Evolutionary conservation across 23 red algal genomes (phyloP), one percentile per base, ranked within the genome.

Genomic region (Chondrus crispus): DNA sequence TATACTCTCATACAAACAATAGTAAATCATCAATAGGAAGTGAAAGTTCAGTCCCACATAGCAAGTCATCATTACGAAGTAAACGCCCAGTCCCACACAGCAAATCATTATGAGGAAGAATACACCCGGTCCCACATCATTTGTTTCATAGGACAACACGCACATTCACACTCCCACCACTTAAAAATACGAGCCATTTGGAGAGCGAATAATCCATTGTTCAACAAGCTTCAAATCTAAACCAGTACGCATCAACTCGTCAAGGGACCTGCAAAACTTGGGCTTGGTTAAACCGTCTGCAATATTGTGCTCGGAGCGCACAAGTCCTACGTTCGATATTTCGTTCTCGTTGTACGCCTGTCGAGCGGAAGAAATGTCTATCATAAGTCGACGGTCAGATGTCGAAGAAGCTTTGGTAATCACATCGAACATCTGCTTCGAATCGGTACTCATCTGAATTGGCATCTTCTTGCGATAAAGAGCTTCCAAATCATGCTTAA

Each of bases 401-500:
- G 82, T 87, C 28, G 30, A 2, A n/a, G 60, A 26, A 47, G 45
- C 46, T 14, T 62, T 53, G 40, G 63, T 71, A 18, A 88, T 47
- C 10, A 0, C 13, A 37, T 74, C 32, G 1, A 74, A 88, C 6
- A 74, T 13, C 38, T 47, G 68, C 39, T 74, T 74, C 19, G 22
- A 40, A 50, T 74, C 36, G 14, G 3, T 47, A 4, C 44, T 22
- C 60, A n/a, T 42, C 9, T 49, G 37, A 18, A 88, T 24, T 0
- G 63, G 84, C 16, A 88, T 28, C 0, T 74, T 44, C 3, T 9
- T 2, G 18, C 32, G n/a, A 7, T 16, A 19, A 11, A 88, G 33
- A 2, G 22, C 30, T 39, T 88, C 84, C 7, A 74, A 74, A 20
- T 88, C 84, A 72, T 88, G 20, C 62, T 74, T 72, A n/a, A 88